Percentiles rank a stretch among this genome's conserved stretches.
Conservation (phyloP, 805 yeast genomes). For the Maudiozyma barnettii region DNA sequence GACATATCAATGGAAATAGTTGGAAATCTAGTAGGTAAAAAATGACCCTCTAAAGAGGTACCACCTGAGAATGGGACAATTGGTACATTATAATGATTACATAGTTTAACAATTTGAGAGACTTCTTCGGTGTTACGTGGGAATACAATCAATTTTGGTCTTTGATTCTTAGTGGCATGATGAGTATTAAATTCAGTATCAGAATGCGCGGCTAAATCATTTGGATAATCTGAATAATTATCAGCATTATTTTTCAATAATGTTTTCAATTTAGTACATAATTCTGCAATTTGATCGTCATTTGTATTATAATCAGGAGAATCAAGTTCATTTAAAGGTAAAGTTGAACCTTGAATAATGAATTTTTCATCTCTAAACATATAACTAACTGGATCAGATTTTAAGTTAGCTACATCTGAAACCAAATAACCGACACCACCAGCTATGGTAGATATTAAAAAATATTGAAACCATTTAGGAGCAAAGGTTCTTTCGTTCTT, state of each 20-base stretch:
- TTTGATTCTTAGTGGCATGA: constrained; percentile 48
- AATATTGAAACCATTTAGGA: constrained; percentile 3
- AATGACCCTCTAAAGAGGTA: constrained; percentile 76
- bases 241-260: constrained; percentile 32
- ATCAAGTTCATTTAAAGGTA: constrained; percentile 13
- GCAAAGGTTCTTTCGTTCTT: neutral
- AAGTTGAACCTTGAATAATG: constrained; percentile 8
- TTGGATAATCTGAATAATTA: constrained; percentile 24
- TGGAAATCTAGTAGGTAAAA: constrained; percentile 61
- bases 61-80: constrained; percentile 75
- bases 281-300: constrained; percentile 30
- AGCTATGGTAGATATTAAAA: constrained; percentile 1
- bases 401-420: neutral
- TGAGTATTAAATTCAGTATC: constrained; percentile 57
- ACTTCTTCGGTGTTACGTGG: constrained; percentile 63
- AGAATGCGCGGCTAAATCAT: constrained; percentile 43
- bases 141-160: constrained; percentile 50
- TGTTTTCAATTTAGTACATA: constrained; percentile 34
- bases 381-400: neutral
- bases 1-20: constrained; percentile 53
- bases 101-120: constrained; percentile 49
- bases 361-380: neutral
- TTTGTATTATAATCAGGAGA: constrained; percentile 30
- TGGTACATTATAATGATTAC: constrained; percentile 53
- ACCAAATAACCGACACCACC: neutral